phyloP scores from a whole-genome alignment of 768 basidiomycete species.

The Brasilioporus rufonigricans region DNA sequence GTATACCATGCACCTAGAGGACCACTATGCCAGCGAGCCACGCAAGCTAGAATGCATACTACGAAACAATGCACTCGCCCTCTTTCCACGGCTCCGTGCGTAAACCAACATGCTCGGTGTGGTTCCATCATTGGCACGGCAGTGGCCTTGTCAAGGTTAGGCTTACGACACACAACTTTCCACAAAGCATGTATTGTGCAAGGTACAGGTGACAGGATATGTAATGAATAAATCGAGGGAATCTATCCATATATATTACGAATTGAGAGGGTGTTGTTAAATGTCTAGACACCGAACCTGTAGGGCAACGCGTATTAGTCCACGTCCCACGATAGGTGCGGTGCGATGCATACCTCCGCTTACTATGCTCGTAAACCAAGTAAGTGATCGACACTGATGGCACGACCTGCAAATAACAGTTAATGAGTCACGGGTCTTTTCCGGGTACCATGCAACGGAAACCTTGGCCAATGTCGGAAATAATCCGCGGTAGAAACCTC shows the following conservation, averaged over 20 bases:
- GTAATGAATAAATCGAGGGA: slow-evolving; percentile 22
- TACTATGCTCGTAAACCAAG: slow-evolving; percentile 87
- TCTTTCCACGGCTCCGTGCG: slow-evolving; percentile 45
- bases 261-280: slow-evolving; percentile 6
- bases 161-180: slow-evolving; percentile 9
- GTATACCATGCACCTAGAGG: slow-evolving; percentile 56
- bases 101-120: not conserved
- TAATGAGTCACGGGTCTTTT: not conserved
- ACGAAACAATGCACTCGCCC: slow-evolving; percentile 47
- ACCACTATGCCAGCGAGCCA: slow-evolving; percentile 43
- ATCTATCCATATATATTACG: slow-evolving; percentile 27
- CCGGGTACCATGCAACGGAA: slow-evolving; percentile 5
- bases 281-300: slow-evolving; percentile 61
- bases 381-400: slow-evolving; percentile 97
- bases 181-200: slow-evolving; percentile 21
- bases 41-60: slow-evolving; percentile 43
- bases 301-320: slow-evolving; percentile 2
- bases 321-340: not conserved
- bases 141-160: not conserved
- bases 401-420: slow-evolving; percentile 59
- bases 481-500: slow-evolving; percentile 91
- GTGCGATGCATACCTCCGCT: slow-evolving; percentile 57
- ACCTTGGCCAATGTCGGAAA: slow-evolving; percentile 93
- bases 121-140: not conserved
- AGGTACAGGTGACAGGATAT: slow-evolving; percentile 28